Evolutionary conservation across 1,139 yeast genomes (phyloP).

Genomic region (Lodderomyces oxycetoniae): DNA sequence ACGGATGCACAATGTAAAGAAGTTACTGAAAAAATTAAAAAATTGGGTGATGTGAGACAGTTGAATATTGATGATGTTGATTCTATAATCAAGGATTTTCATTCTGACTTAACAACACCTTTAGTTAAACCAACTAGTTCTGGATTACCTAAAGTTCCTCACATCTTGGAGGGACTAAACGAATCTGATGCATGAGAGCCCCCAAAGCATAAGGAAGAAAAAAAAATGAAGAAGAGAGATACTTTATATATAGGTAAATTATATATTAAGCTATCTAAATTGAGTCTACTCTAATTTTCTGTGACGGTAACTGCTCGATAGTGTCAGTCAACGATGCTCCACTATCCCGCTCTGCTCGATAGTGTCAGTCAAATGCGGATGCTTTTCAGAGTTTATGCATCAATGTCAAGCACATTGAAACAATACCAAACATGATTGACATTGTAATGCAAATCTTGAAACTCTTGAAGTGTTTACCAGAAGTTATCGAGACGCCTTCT

Average conservation of each 20-base stretch:
- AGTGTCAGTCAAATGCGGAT: too few species aligned
- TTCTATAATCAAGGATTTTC: slow-evolving; percentile 91
- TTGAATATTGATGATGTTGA: slow-evolving; percentile 96
- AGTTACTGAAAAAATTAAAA: slow-evolving; percentile 88
- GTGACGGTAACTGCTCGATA: too few species aligned
- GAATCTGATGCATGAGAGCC: slow-evolving; percentile 12
- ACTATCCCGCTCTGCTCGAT: too few species aligned
- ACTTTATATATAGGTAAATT: too few species aligned
- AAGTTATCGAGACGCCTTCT: slow-evolving; percentile 17
- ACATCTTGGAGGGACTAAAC: slow-evolving; percentile 11
- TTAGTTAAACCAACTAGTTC: slow-evolving; percentile 10
- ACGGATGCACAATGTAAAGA: slow-evolving; percentile 94
- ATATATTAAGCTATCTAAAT: too few species aligned
- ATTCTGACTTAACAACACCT: slow-evolving; percentile 51
- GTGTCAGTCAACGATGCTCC: too few species aligned
- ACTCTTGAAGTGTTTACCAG: slow-evolving; percentile 22
- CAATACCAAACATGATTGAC: slow-evolving; percentile 21
- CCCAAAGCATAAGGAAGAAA: slow-evolving; percentile 12
- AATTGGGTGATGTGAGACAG: slow-evolving; percentile 91
- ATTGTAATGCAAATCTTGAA: slow-evolving; percentile 22
- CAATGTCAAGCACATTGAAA: slow-evolving; percentile 16
- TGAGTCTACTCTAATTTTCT: too few species aligned
- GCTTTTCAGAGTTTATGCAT: too few species aligned
- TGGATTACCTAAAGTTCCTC: slow-evolving; percentile 13
- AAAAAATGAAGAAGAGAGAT: slow-evolving; percentile 6